A percentile compares a stretch with the other conserved stretches of the same genome.
Conservation (phyloP, 305 asterid species). For the Solanum hybrid region DNA sequence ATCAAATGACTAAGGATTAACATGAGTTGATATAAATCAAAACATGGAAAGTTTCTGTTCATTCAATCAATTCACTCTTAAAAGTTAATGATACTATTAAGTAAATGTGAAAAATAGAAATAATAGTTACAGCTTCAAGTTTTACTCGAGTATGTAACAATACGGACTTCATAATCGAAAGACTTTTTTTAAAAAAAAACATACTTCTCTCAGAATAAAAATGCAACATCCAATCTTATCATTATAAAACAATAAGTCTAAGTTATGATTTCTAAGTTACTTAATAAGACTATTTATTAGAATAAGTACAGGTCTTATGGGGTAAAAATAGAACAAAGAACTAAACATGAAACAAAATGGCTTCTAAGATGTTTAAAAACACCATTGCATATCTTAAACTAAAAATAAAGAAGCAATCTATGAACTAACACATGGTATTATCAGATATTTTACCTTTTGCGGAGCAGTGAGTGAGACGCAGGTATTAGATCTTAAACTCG, state of each 20-base stretch:
- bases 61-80: background rate
- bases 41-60: background rate
- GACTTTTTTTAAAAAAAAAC: no score
- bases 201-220: background rate
- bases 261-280: background rate
- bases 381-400: background rate
- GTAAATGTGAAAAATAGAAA: background rate
- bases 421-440: background rate
- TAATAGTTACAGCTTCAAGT: background rate
- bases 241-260: background rate
- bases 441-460: background rate
- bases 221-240: background rate
- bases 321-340: background rate
- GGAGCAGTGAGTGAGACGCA: background rate
- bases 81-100: background rate
- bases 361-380: background rate
- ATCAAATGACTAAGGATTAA: background rate
- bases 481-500: background rate
- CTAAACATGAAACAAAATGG: background rate
- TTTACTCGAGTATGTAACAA: background rate
- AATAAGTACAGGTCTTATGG: background rate
- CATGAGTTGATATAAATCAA: background rate
- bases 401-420: no score
- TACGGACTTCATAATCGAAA: background rate
- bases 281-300: no score